These are phyloP conservation scores for Boletus reticulatus DNA, from an alignment of 768 basidiomycete species.

Conservation along the genomic window DNA sequence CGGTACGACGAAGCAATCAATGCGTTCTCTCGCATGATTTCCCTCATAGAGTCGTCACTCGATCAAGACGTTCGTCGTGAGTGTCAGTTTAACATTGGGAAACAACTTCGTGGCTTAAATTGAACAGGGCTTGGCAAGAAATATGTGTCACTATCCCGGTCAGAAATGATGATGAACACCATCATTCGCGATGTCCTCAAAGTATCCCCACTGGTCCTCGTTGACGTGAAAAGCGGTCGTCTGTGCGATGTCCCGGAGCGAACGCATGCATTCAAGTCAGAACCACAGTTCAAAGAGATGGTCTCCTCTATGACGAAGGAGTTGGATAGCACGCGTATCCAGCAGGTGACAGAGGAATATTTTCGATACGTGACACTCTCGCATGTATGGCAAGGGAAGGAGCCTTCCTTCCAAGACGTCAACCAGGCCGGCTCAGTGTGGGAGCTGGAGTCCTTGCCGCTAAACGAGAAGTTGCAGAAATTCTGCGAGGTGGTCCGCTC, in stretches of 20 bases:
- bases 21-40: not conserved
- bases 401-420: conserved; percentile 12
- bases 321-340: conserved; percentile 2
- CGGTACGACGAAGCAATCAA: not conserved
- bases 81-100: not conserved
- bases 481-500: conserved; percentile 9
- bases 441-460: not conserved
- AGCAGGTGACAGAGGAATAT: not conserved
- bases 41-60: not conserved
- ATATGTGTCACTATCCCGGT: not conserved
- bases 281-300: not conserved
- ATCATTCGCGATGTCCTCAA: not conserved
- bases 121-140: not conserved
- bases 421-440: not conserved
- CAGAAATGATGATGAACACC: not conserved
- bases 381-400: conserved; percentile 11
- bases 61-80: not conserved
- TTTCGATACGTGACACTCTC: conserved; percentile 12
- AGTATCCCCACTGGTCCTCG: not conserved
- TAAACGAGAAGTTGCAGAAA: conserved; percentile 2
- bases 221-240: not conserved
- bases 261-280: not conserved
- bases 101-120: not conserved
- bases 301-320: conserved; percentile 5
- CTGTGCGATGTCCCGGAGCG: not conserved